Conservation (phyloP, 1,139 yeast genomes). For the Barnettozyma hawaiiensis region DNA sequence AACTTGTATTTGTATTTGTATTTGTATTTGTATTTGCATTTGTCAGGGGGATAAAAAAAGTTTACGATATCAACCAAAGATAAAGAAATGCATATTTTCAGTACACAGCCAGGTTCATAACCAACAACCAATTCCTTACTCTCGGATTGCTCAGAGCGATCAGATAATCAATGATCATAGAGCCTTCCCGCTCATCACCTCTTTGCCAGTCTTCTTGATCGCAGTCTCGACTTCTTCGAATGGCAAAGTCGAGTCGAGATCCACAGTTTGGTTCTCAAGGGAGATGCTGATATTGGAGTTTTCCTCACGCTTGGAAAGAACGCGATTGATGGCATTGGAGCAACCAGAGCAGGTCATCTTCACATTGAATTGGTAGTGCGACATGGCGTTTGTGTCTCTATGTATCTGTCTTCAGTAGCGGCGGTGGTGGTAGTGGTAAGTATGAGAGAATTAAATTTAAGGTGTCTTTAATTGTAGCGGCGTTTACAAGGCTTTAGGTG, state of each 20-base stretch:
- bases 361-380: constrained; percentile 71
- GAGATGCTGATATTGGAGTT: constrained; percentile 69
- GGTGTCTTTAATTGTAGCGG: background rate
- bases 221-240: constrained; percentile 75
- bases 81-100: too few species aligned
- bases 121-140: too few species aligned
- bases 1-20: background rate
- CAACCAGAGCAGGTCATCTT: constrained; percentile 85
- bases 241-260: constrained; percentile 59
- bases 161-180: background rate
- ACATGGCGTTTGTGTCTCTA: constrained; percentile 28
- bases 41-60: background rate
- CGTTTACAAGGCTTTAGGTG: too few species aligned
- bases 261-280: constrained; percentile 75
- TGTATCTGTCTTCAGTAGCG: too few species aligned
- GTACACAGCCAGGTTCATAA: too few species aligned
- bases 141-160: too few species aligned
- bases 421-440: background rate
- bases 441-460: background rate
- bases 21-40: background rate
- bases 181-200: constrained; percentile 59
- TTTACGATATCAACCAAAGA: too few species aligned
- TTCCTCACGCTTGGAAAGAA: constrained; percentile 65
- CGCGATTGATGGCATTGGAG: constrained; percentile 81
- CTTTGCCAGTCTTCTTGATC: constrained; percentile 88